These are phyloP conservation scores for Thymus quinquecostatus DNA, from an alignment of 257 asterid species.

Conservation along the genomic window DNA sequence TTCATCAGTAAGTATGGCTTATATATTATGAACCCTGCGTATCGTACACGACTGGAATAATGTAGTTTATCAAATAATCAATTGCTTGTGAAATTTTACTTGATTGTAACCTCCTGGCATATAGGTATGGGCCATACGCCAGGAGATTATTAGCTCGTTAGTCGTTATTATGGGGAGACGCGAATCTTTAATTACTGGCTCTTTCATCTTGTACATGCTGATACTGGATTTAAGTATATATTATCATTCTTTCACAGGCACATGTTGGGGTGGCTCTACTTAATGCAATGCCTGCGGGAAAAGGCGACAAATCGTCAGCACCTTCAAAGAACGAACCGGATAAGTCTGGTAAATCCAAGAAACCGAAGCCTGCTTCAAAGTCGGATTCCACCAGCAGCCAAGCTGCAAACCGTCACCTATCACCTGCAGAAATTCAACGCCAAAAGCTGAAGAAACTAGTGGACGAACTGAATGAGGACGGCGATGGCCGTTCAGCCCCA, in stretches of 20 bases:
- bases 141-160: background rate
- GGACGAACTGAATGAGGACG: conserved; percentile 93
- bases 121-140: conserved; percentile 4
- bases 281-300: conserved; percentile 77
- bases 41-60: background rate
- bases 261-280: conserved; percentile 94
- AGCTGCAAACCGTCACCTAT: conserved; percentile 66
- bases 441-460: conserved; percentile 85
- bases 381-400: conserved; percentile 58
- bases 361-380: conserved; percentile 51
- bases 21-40: background rate
- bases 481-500: conserved; percentile 89
- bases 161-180: background rate
- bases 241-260: conserved; percentile 59
- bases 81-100: too few relatives aligned
- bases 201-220: conserved; percentile 4
- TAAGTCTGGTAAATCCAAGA: conserved; percentile 64
- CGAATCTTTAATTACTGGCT: background rate
- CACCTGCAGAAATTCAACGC: conserved; percentile 86
- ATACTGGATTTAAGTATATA: conserved; percentile 12
- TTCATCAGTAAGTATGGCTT: conserved; percentile 9
- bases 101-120: too few relatives aligned
- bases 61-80: background rate
- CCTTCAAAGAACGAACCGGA: conserved; percentile 59
- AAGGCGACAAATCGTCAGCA: conserved; percentile 59